Conservation (phyloP, 176 grass and related monocot genomes). For the Olyra latifolia region DNA sequence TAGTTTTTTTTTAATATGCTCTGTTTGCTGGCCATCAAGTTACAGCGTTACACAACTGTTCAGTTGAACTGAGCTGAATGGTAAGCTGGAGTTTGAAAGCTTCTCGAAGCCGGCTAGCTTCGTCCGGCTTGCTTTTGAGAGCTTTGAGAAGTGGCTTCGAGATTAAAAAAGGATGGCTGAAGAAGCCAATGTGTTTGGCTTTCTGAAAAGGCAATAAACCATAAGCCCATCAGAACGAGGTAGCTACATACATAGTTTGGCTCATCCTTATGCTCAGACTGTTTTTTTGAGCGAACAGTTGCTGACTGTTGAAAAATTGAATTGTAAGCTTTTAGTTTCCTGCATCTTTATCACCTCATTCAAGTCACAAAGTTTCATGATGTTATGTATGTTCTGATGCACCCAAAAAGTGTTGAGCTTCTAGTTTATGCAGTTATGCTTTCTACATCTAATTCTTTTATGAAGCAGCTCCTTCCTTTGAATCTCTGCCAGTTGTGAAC, state of each 20-base stretch:
- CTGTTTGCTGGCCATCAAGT: neutral
- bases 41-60: neutral
- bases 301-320: neutral
- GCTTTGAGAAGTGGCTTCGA: no score
- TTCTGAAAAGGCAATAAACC: no score
- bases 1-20: slow-evolving; percentile 23
- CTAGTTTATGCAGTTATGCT: neutral
- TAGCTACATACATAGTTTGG: neutral
- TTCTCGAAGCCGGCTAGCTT: no score
- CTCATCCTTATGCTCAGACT: neutral
- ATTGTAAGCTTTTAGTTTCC: neutral
- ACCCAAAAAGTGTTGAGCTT: neutral
- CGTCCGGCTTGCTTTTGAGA: no score
- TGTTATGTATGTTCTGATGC: neutral
- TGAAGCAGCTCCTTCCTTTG: neutral
- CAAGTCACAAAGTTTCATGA: neutral
- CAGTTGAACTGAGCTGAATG: no score
- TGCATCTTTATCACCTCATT: neutral
- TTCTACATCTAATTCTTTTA: slow-evolving; percentile 14
- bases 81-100: no score
- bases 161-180: no score
- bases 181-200: no score
- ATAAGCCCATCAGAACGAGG: no score
- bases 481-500: neutral
- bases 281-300: neutral